phyloP scores from a whole-genome alignment of 805 yeast species.

The Vanderwaltozyma tropicalis region DNA sequence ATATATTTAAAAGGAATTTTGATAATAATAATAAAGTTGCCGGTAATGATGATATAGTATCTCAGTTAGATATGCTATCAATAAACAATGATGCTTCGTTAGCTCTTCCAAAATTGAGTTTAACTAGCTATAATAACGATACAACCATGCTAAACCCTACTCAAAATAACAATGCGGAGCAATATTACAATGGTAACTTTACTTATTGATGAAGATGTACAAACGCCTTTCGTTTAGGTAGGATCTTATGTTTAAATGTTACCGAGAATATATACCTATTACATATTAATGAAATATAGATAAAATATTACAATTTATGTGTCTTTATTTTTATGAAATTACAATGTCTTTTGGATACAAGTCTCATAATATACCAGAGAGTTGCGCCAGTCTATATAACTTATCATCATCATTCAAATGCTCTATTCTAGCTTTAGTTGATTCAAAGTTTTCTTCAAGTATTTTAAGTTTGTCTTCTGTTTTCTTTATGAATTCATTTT shows the following conservation, averaged over 20 bases:
- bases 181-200: not conserved
- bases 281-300: no score
- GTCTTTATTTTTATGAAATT: no score
- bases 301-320: no score
- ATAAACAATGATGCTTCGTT: conserved; percentile 22
- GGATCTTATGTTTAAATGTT: no score
- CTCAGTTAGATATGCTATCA: conserved; percentile 22
- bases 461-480: conserved; percentile 39
- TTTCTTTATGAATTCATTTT: conserved; percentile 38
- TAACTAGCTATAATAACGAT: conserved; percentile 15
- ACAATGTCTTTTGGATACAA: no score
- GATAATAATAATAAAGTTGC: conserved; percentile 8
- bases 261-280: no score
- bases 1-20: not conserved
- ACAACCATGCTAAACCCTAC: not conserved
- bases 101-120: conserved; percentile 24
- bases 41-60: conserved; percentile 18
- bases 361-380: not conserved
- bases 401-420: conserved; percentile 10
- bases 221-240: no score
- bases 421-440: conserved; percentile 4
- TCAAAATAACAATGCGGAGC: not conserved
- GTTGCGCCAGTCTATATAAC: not conserved
- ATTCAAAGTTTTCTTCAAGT: conserved; percentile 25
- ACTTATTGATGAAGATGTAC: not conserved